phyloP scores from a whole-genome alignment of 805 yeast genomes.

The Ogataea wickerhamii region DNA sequence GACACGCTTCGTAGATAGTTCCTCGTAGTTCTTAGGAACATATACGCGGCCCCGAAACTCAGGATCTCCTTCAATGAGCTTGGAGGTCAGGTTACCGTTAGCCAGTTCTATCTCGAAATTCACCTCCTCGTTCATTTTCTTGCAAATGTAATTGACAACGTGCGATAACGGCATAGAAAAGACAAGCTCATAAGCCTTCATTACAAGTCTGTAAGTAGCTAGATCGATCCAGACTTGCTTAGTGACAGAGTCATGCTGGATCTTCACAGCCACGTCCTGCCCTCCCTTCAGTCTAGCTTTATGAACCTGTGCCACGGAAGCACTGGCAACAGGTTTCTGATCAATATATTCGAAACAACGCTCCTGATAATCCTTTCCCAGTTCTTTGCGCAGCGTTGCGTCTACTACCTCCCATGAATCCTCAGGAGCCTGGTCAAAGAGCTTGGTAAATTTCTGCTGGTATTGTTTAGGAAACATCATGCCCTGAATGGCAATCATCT shows the following conservation, averaged over 20 bases:
- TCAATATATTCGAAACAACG: constrained; percentile 44
- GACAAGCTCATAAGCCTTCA: constrained; percentile 50
- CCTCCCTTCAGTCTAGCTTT: constrained; percentile 45
- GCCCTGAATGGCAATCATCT: constrained; percentile 75
- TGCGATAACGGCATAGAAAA: constrained; percentile 64
- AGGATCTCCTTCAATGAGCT: constrained; percentile 40
- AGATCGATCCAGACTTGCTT: constrained; percentile 62
- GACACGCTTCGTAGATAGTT: constrained; percentile 46
- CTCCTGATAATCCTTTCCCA: constrained; percentile 41
- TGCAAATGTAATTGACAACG: constrained; percentile 53
- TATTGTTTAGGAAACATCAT: constrained; percentile 61
- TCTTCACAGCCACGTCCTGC: constrained; percentile 57
- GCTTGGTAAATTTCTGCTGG: constrained; percentile 50
- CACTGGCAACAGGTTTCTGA: constrained; percentile 65
- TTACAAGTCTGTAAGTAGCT: constrained; percentile 49
- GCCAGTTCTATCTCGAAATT: constrained; percentile 55
- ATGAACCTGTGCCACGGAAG: constrained; percentile 72
- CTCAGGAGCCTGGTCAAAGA: constrained; percentile 68
- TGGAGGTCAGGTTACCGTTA: constrained; percentile 45
- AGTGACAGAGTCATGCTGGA: constrained; percentile 60
- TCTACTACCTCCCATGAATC: constrained; percentile 51
- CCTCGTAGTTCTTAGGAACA: constrained; percentile 51
- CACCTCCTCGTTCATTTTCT: constrained; percentile 56
- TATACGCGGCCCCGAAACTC: constrained; percentile 42
- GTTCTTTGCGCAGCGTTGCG: constrained; percentile 34